These are phyloP conservation scores for Xerocomus minutiporus DNA, from an alignment of 1,284 basidiomycete genomes.

Conservation along the genomic window DNA sequence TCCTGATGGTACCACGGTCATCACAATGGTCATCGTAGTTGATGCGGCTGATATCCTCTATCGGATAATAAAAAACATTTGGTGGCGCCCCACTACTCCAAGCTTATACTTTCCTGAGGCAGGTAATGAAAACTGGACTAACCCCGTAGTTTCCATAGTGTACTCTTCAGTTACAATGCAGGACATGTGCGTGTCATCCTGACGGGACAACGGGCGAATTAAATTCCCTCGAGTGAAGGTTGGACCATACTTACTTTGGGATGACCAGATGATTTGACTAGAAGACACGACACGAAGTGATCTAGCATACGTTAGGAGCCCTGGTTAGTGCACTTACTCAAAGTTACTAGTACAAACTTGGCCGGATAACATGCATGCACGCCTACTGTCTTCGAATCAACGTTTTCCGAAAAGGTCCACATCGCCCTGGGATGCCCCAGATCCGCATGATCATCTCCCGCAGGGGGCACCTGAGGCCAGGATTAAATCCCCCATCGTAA, in stretches of 20 bases:
- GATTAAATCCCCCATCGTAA: background rate
- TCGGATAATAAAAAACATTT: background rate
- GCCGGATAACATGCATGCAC: too few species aligned
- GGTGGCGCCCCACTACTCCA: constrained; percentile 27
- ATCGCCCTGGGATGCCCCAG: background rate
- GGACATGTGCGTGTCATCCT: background rate
- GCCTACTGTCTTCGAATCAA: background rate
- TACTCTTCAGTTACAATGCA: background rate
- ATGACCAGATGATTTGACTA: too few species aligned
- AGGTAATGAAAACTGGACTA: background rate
- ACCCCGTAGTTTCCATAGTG: background rate
- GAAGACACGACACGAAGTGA: too few species aligned
- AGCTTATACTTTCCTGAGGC: constrained; percentile 27
- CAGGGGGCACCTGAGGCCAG: background rate
- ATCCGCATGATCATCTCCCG: background rate
- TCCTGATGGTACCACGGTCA: background rate
- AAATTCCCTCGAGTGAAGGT: too few species aligned
- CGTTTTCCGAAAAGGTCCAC: background rate
- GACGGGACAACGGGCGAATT: too few species aligned
- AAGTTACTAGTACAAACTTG: background rate
- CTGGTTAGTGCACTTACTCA: background rate
- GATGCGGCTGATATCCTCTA: background rate
- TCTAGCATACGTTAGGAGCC: background rate
- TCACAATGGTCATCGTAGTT: background rate
- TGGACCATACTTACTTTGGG: too few species aligned